A percentile compares a stretch with the other conserved stretches of the same genome.
Conservation (phyloP, 1,284 basidiomycete genomes). For the Calocybe gambosa region DNA sequence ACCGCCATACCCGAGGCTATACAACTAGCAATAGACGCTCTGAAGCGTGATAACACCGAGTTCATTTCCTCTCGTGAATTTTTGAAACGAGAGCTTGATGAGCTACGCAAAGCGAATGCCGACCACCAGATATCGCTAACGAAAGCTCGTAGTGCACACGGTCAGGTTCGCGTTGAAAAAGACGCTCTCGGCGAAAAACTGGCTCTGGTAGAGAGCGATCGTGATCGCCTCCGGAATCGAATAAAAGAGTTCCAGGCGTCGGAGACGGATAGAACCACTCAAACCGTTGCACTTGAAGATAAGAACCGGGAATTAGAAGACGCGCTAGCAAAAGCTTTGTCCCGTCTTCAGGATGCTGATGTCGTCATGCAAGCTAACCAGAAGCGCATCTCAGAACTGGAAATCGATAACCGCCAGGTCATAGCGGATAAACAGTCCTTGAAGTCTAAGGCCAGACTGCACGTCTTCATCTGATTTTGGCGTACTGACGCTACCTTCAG, state of each 20-base stretch:
- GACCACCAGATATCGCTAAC: conserved; percentile 66
- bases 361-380: conserved; percentile 52
- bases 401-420: conserved; percentile 51
- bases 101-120: conserved; percentile 56
- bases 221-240: conserved; percentile 49
- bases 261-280: conserved; percentile 38
- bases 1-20: conserved; percentile 53
- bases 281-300: conserved; percentile 42
- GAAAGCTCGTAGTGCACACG: conserved; percentile 69
- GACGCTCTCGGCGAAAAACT: conserved; percentile 62
- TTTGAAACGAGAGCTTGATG: conserved; percentile 58
- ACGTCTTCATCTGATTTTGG: conserved; percentile 6
- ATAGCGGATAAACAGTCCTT: conserved; percentile 47
- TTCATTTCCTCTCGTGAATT: conserved; percentile 49
- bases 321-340: conserved; percentile 61
- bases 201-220: conserved; percentile 52
- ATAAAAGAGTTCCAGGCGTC: conserved; percentile 47
- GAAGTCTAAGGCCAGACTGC: conserved; percentile 48
- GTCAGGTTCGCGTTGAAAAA: conserved; percentile 76
- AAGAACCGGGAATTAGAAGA: conserved; percentile 61
- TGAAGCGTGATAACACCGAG: conserved; percentile 59
- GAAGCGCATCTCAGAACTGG: conserved; percentile 54
- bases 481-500: conserved; percentile 29
- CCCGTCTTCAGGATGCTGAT: conserved; percentile 64
- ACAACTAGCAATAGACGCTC: conserved; percentile 42